Base-by-base conservation (phyloP, 805 yeast species). In the Yamadazyma insecticola region DNA sequence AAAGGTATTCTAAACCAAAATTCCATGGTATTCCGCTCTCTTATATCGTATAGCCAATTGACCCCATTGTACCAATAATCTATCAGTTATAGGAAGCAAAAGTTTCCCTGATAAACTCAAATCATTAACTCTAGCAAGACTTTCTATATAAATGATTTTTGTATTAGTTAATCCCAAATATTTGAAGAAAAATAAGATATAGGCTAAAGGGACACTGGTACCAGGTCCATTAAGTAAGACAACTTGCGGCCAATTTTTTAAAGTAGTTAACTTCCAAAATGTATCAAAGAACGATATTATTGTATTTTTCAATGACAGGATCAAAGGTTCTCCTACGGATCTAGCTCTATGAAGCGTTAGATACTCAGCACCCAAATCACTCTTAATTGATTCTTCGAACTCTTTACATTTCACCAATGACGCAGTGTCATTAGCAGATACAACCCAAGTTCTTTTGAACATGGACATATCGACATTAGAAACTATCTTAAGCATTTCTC, bases 21-120 rank as follows among this genome's bases (percentile, higher is more conserved):
- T 70, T 0, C 97, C 97, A 47, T 75, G 67, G 51, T 75, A 87
- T 47, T 85, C 95, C 1, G 86, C 74, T 34, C 85, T 56, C 13
- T 65, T 63, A 46, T 77, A 78, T 32, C 53, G 48, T 13, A 48
- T 39, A 6, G 70, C 65, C 33, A 92, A 61, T 16, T 67, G 64
- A 16, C 74, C 74, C 98, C 98, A 92, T 53, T 92, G 98, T 6
- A 92, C 97, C 1, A 92, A 48, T 38, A 92, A 83, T 14, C 89
- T 63, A 51, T 87, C 83, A 4, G 79, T 67, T 4, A 92, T 60
- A 3, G 87, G 87, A 39, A 82, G 63, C 10, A 90, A 50, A 13
- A 92, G 52, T 28, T 57, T 50, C 0, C 97, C 98, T 12, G 89
- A 78, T 19, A 88, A 57, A 48, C 96, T 87, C 31, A 92, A 65